Evolutionary conservation across 2,329 filamentous ascomycete species (phyloP).

Genomic region (Colletotrichum simmondsii): DNA sequence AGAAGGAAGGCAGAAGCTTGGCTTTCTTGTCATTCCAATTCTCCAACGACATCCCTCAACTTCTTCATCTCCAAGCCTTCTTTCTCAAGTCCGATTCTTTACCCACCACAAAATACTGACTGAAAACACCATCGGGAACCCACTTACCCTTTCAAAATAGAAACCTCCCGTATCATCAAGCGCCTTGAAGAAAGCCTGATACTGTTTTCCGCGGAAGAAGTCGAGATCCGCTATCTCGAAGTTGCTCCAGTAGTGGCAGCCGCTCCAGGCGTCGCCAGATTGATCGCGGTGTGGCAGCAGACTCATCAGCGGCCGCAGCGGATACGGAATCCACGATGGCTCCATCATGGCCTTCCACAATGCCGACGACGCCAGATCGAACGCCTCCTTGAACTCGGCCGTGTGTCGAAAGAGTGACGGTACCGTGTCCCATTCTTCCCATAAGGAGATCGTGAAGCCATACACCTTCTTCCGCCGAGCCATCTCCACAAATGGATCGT

Average conservation of each 20-base stretch:
- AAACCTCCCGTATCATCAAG: slow-evolving; percentile 42
- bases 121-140: background rate
- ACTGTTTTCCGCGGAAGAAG: slow-evolving; percentile 52
- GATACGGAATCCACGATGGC: slow-evolving; percentile 54
- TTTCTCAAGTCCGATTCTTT: background rate
- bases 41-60: background rate
- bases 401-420: slow-evolving; percentile 54
- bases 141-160: background rate
- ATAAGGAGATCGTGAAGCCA: slow-evolving; percentile 55
- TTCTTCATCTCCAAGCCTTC: background rate
- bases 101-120: background rate
- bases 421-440: slow-evolving; percentile 54
- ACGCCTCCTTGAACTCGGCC: slow-evolving; percentile 52
- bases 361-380: slow-evolving; percentile 45
- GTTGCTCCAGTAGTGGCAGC: slow-evolving; percentile 61
- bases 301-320: slow-evolving; percentile 49
- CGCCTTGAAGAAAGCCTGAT: slow-evolving; percentile 53
- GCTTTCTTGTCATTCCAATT: background rate
- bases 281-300: slow-evolving; percentile 50
- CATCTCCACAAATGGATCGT: slow-evolving; percentile 60
- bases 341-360: slow-evolving; percentile 54
- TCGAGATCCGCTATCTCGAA: slow-evolving; percentile 60
- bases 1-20: background rate
- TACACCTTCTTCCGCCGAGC: slow-evolving; percentile 55
- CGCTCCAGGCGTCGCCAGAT: slow-evolving; percentile 53